phyloP scores from a whole-genome alignment of 176 grass and related monocot genomes.

The Cenchrus americanus region DNA sequence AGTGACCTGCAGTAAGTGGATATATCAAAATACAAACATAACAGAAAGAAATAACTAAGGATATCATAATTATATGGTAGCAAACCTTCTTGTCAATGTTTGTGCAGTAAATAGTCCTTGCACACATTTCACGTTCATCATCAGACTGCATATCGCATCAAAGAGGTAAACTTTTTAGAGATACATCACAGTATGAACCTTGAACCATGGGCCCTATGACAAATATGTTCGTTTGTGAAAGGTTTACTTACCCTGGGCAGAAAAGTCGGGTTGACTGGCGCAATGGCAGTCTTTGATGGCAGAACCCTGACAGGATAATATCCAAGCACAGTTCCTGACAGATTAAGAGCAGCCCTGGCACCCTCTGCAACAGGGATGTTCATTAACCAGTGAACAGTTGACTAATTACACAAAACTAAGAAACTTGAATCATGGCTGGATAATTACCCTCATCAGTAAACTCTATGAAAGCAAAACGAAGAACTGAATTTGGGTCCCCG shows the following conservation, averaged over 20 bases:
- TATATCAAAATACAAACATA: constrained; percentile 36
- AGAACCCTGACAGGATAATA: constrained; percentile 97
- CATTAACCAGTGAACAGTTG: constrained; percentile 23
- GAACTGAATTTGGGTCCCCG: constrained; percentile 97
- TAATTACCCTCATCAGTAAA: constrained; percentile 96
- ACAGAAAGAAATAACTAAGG: not conserved
- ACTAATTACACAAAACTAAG: constrained; percentile 30
- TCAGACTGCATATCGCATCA: constrained; percentile 65
- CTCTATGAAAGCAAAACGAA: constrained; percentile 99
- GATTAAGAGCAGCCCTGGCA: constrained; percentile 80
- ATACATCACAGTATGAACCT: constrained; percentile 7
- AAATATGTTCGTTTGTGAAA: constrained; percentile 25
- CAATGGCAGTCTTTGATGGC: constrained; percentile 98
- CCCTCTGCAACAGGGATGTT: constrained; percentile 60
- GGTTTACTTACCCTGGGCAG: constrained; percentile 78
- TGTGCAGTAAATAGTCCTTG: constrained; percentile 98
- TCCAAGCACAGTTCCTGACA: constrained; percentile 95
- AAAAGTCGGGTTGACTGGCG: constrained; percentile 93
- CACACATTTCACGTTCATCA: constrained; percentile 99
- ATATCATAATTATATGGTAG: constrained; percentile 23
- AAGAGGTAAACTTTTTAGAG: constrained; percentile 28
- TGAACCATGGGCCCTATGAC: not conserved
- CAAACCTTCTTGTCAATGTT: constrained; percentile 99
- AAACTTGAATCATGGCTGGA: constrained; percentile 31
- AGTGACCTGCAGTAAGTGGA: constrained; percentile 68